Evolutionary conservation across 192 early-diverging fungal species (phyloP).

Genomic region (Coemansia sp.): DNA sequence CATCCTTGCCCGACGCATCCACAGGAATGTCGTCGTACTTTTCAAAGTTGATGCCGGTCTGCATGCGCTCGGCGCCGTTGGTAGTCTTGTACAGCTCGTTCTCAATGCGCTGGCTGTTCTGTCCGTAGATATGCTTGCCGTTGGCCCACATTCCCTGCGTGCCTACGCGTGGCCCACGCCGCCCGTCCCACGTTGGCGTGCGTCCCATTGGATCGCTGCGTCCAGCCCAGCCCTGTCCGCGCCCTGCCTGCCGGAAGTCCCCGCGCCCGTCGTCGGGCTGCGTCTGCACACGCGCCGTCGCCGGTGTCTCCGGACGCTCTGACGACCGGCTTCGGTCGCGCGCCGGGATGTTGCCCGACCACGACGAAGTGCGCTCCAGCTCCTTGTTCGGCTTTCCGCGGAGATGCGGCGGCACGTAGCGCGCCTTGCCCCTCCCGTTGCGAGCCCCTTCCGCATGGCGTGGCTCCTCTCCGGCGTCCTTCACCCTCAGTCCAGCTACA

Average conservation of each 20-base stretch:
- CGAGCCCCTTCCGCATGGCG: constrained; percentile 9
- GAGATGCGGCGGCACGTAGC: constrained; percentile 73
- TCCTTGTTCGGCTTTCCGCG: constrained; percentile 54
- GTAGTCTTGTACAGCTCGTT: constrained; percentile 70
- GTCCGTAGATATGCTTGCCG: constrained; percentile 77
- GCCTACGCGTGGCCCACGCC: constrained; percentile 37
- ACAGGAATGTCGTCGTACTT: constrained; percentile 99
- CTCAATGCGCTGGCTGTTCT: constrained; percentile 79
- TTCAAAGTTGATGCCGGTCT: constrained; percentile 97
- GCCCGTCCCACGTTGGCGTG: constrained; percentile 29
- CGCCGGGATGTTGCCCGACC: constrained; percentile 45
- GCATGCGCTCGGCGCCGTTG: constrained; percentile 75
- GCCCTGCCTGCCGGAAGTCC: constrained; percentile 41
- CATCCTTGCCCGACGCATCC: constrained; percentile 75
- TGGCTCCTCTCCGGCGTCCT: constrained; percentile 56
- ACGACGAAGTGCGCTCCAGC: constrained; percentile 59
- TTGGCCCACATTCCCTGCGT: constrained; percentile 69
- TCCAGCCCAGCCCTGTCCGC: constrained; percentile 52
- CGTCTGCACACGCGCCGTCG: constrained; percentile 17
- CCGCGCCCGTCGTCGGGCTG: constrained; percentile 50
- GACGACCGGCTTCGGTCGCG: constrained; percentile 51
- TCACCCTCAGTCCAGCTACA: constrained; percentile 71
- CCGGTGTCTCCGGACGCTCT: constrained; percentile 24
- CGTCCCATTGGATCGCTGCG: constrained; percentile 31
- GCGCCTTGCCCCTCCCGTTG: constrained; percentile 37